A percentile compares a stretch with the other conserved stretches of the same genome.
Evolutionary conservation across 2,329 filamentous ascomycete species (phyloP).

Genomic region (Penicillium sp.): DNA sequence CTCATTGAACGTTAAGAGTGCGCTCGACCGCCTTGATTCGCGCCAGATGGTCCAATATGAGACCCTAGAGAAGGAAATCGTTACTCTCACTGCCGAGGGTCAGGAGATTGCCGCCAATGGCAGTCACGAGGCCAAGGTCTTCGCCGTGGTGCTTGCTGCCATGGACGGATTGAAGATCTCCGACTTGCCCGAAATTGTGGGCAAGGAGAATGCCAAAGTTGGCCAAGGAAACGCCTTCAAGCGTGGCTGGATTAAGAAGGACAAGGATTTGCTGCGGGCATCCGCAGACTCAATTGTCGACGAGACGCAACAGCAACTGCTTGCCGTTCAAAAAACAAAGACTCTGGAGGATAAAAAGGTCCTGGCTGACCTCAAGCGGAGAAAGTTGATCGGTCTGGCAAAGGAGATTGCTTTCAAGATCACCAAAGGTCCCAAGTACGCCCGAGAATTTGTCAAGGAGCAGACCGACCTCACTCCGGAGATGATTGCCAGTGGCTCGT

Average conservation of each 20-base stretch:
- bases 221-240: constrained; percentile 96
- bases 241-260: constrained; percentile 66
- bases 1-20: constrained; percentile 74
- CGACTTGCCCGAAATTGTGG: constrained; percentile 57
- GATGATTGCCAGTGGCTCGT: constrained; percentile 80
- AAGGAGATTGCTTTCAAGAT: constrained; percentile 86
- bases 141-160: constrained; percentile 68
- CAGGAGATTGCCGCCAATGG: constrained; percentile 70
- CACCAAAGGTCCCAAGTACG: constrained; percentile 82
- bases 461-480: constrained; percentile 93
- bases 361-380: constrained; percentile 80
- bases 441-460: constrained; percentile 83
- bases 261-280: constrained; percentile 55
- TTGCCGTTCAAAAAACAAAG: constrained; percentile 67
- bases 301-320: constrained; percentile 71
- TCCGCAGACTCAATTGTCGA: constrained; percentile 73
- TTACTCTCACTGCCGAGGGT: constrained; percentile 71
- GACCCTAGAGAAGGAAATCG: constrained; percentile 75
- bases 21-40: constrained; percentile 79
- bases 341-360: constrained; percentile 71
- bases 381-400: constrained; percentile 79
- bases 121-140: constrained; percentile 79
- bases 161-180: constrained; percentile 78
- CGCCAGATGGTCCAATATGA: constrained; percentile 86
- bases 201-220: constrained; percentile 55